Conservation (phyloP, 1,139 yeast genomes). For the Suhomyces yuchorum region DNA sequence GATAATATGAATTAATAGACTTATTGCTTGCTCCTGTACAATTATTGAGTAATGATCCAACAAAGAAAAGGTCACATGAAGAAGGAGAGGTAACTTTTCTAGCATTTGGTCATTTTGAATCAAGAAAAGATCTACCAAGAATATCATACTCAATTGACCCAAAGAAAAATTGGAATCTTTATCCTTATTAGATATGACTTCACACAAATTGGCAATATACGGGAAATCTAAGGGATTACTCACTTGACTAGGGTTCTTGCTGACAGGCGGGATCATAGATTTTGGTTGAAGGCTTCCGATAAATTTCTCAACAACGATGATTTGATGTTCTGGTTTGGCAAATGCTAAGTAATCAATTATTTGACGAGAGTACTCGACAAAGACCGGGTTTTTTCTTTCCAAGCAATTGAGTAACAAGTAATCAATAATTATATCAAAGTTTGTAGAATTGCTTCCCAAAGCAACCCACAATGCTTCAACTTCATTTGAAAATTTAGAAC, state of each 20-base stretch:
- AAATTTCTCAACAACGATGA: conserved; percentile 62
- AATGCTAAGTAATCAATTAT: conserved; percentile 73
- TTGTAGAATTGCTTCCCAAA: conserved; percentile 67
- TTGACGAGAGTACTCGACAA: conserved; percentile 80
- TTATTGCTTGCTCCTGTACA: conserved; percentile 83
- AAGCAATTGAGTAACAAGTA: conserved; percentile 71
- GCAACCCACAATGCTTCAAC: conserved; percentile 97
- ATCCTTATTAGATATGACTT: conserved; percentile 56
- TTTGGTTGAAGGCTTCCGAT: conserved; percentile 76
- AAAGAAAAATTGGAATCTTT: conserved; percentile 80
- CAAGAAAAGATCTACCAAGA: conserved; percentile 78
- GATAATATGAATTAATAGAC: conserved; percentile 71
- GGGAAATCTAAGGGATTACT: conserved; percentile 37
- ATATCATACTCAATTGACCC: conserved; percentile 84
- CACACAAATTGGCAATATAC: conserved; percentile 72
- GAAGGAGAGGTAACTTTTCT: conserved; percentile 64
- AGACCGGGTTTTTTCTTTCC: conserved; percentile 67
- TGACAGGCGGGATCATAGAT: conserved; percentile 77
- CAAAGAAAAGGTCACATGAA: conserved; percentile 80
- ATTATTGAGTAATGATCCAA: conserved; percentile 84
- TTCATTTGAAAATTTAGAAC: conserved; percentile 75
- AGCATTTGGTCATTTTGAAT: conserved; percentile 58
- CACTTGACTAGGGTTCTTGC: conserved; percentile 16
- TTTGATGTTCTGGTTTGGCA: conserved; percentile 55
- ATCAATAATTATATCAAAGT: conserved; percentile 71